Conservation (phyloP, 306 rosid species). For the Rosa lucieae region DNA sequence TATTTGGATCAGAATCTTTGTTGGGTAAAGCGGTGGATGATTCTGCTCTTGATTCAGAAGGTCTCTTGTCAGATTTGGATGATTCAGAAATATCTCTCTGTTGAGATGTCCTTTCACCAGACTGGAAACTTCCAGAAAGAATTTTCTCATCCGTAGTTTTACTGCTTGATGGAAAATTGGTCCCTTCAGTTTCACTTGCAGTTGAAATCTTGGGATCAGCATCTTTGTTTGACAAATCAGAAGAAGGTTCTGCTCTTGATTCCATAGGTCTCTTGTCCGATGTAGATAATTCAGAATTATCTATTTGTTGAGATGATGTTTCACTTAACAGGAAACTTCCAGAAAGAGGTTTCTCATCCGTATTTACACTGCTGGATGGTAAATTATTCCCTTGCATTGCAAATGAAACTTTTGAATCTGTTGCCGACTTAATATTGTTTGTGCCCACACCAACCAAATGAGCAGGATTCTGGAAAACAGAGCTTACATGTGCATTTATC, state of each 20-base stretch:
- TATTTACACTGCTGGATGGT: slow-evolving; percentile 38
- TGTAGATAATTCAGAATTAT: slow-evolving; percentile 40
- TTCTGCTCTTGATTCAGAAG: slow-evolving; percentile 35
- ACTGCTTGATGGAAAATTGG: slow-evolving; percentile 34
- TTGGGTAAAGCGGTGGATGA: slow-evolving; percentile 38
- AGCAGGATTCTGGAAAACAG: slow-evolving; percentile 37
- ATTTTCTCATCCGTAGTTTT: slow-evolving; percentile 47
- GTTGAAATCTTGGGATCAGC: slow-evolving; percentile 23
- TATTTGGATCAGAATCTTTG: slow-evolving; percentile 21
- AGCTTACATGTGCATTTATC: slow-evolving; percentile 48
- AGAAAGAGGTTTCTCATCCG: slow-evolving; percentile 42
- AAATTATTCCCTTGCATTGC: slow-evolving; percentile 36
- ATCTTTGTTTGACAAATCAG: slow-evolving; percentile 35
- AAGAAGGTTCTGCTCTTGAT: slow-evolving; percentile 38
- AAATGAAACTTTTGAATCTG: slow-evolving; percentile 35
- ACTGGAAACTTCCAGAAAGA: slow-evolving; percentile 31
- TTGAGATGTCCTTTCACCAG: slow-evolving; percentile 44
- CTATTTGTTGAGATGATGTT: slow-evolving; percentile 37
- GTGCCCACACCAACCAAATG: slow-evolving; percentile 33
- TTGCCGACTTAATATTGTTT: slow-evolving; percentile 34
- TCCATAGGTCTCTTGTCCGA: neutral
- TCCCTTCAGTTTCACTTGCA: slow-evolving; percentile 41
- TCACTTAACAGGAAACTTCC: slow-evolving; percentile 41
- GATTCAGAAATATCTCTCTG: slow-evolving; percentile 41
- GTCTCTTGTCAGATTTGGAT: slow-evolving; percentile 34